phyloP scores from a whole-genome alignment of 331 rosid species.

The Telfairia occidentalis region DNA sequence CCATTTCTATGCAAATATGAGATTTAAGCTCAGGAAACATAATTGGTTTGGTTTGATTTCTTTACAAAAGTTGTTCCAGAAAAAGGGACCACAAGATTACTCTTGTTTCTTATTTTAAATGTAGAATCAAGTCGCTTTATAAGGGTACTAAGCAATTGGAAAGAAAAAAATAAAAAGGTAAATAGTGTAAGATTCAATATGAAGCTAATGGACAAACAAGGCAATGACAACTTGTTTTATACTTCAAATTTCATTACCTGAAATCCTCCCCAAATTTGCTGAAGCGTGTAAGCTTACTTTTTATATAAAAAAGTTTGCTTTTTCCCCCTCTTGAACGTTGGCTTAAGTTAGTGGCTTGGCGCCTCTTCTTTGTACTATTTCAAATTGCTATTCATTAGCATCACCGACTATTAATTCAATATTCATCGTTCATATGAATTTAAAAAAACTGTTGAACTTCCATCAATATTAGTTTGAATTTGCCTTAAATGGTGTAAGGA shows the following conservation, averaged over 20 bases:
- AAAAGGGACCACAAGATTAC: not conserved
- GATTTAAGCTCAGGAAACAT: not conserved
- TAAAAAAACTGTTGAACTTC: not conserved
- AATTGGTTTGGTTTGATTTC: conserved; percentile 6
- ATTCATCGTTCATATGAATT: too few species aligned
- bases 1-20: not conserved
- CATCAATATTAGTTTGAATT: not conserved
- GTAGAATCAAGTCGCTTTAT: not conserved
- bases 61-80: not conserved
- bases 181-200: not conserved
- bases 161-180: not conserved
- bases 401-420: too few species aligned
- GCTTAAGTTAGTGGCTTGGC: conserved; percentile 1
- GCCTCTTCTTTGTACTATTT: not conserved
- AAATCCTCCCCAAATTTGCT: not conserved
- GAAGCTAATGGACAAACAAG: conserved; percentile 22
- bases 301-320: not conserved
- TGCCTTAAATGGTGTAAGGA: too few species aligned
- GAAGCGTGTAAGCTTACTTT: conserved; percentile 12
- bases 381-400: too few species aligned
- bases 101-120: not conserved
- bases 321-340: conserved; percentile 6
- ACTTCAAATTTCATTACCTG: not conserved
- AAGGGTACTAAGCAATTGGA: not conserved
- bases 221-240: conserved; percentile 28